Base-by-base conservation (phyloP, 2,329 filamentous ascomycete genomes). In the Fusarium abutilonis region DNA sequence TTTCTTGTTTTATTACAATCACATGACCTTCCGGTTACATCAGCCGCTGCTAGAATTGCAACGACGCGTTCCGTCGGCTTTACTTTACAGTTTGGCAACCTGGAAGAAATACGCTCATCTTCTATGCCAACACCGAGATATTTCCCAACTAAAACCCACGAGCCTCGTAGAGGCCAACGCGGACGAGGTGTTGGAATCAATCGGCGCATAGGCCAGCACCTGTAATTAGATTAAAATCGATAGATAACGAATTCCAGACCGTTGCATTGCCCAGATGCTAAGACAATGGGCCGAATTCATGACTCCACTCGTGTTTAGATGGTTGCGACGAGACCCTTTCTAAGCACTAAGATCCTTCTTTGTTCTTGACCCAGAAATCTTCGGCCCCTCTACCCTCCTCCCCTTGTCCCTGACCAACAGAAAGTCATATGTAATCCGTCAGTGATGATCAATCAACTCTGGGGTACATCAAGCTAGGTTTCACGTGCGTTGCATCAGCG, bases 241-340 rank as follows among this genome's bases (percentile, higher is more conserved):
- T 17, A 6, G 34, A 59, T 34, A 3, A 4, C 23, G 14, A 29
- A 36, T 43, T 60, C 56, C 60, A 53, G 56, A 45, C 56, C 48
- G 21, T 44, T 45, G 26, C 31, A 32, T 32, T 14, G 31, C 31
- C 31, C 31, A 52, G 38, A 45, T 42, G 46, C 53, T 46, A 59
- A 15, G 28, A 56, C n/a, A 60, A 60, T 60, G 55, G 55, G 56
- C 56, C 56, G 56, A 60, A 34, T 60, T 60, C 42, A 9, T 26
- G 13, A 48, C 56, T 31, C 56, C 56, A 60, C 56, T 8, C 4
- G 5, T 23, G 46, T 29, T 35, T 14, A 32, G 13, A 14, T 14
- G 11, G 4, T 11, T 11, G 29, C 14, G 29, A 14, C 29, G 29
- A 32, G 29, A 32, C 29, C 29, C 29, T 14, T 32, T 13, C 1